phyloP scores from a whole-genome alignment of 495 filamentous ascomycete species.

The Penicillium fimorum region DNA sequence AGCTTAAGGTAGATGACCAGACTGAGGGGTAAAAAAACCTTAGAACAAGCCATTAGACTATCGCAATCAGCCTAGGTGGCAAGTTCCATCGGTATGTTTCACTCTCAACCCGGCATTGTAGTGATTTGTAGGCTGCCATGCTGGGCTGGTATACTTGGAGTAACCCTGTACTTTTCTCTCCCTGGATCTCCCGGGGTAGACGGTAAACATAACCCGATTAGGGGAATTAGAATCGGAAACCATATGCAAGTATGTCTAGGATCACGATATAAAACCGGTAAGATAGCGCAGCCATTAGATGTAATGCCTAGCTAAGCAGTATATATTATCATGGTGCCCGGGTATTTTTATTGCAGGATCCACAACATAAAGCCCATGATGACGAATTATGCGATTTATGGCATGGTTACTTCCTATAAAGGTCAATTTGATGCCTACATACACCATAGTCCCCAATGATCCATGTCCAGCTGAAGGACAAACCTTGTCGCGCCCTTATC shows the following conservation, averaged over 20 bases:
- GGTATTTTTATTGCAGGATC: neutral
- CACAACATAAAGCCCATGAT: neutral
- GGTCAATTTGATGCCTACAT: conserved; percentile 9
- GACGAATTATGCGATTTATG: neutral
- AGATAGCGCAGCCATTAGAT: neutral
- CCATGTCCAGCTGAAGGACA: conserved; percentile 19
- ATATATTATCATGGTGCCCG: neutral
- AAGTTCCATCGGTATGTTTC: neutral
- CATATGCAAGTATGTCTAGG: neutral
- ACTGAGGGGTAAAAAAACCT: neutral
- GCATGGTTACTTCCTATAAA: neutral
- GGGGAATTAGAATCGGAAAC: neutral
- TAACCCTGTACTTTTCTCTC: neutral
- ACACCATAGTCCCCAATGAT: neutral
- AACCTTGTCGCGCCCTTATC: conserved; percentile 9
- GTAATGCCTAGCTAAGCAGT: neutral
- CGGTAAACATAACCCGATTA: neutral
- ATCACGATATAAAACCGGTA: neutral
- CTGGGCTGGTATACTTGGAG: neutral
- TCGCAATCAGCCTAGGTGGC: neutral
- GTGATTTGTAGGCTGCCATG: neutral
- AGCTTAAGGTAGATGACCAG: neutral
- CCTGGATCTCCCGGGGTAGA: neutral
- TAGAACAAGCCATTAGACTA: neutral
- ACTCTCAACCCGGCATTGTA: neutral